These are phyloP conservation scores for Acer yangbiense DNA, from an alignment of 345 rosid species.

Conservation along the genomic window DNA sequence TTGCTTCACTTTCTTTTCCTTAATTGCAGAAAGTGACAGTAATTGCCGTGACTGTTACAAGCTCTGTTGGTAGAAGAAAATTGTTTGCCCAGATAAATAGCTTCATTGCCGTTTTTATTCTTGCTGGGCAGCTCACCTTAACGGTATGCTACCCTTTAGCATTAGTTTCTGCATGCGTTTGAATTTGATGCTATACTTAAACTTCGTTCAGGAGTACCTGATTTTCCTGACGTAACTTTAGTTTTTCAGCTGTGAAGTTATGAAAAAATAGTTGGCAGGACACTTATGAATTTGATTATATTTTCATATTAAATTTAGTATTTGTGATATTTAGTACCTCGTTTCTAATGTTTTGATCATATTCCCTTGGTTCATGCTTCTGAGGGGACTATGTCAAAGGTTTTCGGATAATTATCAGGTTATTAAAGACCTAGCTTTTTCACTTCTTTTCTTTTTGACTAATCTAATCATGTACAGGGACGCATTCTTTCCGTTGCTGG, in stretches of 20 bases:
- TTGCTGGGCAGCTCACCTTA: conserved; percentile 84
- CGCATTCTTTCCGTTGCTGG: conserved; percentile 84
- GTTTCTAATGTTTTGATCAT: not conserved
- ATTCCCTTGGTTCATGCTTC: not conserved
- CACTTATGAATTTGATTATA: too few relatives aligned
- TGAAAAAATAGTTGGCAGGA: too few relatives aligned
- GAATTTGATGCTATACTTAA: not conserved
- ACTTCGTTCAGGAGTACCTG: not conserved
- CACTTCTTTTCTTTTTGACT: conserved; percentile 12
- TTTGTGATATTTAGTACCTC: too few relatives aligned
- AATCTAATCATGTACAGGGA: conserved; percentile 51
- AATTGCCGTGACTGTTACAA: conserved; percentile 72
- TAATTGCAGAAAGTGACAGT: conserved; percentile 82
- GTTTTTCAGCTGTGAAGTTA: too few relatives aligned
- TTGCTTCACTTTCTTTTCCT: not conserved
- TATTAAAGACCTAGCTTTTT: not conserved
- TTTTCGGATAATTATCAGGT: not conserved
- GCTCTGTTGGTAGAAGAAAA: conserved; percentile 78
- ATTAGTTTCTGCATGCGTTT: conserved; percentile 6
- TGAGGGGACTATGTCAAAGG: not conserved
- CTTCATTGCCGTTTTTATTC: conserved; percentile 91
- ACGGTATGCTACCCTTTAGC: conserved; percentile 48
- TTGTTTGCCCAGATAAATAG: conserved; percentile 92
- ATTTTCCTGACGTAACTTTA: too few relatives aligned
- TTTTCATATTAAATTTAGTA: too few relatives aligned